These are phyloP conservation scores for Oenanthe javanica DNA, from an alignment of 140 eudicot species.

Conservation along the genomic window DNA sequence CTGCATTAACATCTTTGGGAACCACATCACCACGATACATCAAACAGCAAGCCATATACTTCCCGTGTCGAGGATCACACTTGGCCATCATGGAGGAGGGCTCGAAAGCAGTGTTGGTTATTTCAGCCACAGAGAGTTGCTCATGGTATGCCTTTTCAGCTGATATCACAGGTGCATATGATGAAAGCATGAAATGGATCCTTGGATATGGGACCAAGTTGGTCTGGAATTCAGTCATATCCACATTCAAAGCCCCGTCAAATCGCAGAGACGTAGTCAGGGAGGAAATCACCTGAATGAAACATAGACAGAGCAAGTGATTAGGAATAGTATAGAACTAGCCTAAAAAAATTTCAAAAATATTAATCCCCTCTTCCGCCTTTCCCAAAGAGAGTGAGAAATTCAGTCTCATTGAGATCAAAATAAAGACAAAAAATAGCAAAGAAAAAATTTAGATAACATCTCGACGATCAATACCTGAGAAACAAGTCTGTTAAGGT, in stretches of 20 bases:
- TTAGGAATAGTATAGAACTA: not conserved
- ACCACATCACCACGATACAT: constrained; percentile 14
- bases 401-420: not conserved
- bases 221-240: constrained; percentile 14
- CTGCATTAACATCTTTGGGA: constrained; percentile 11
- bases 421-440: not conserved
- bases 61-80: constrained; percentile 12
- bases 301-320: not conserved
- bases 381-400: not conserved
- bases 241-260: constrained; percentile 13
- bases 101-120: constrained; percentile 11
- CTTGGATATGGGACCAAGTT: constrained; percentile 13
- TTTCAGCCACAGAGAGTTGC: constrained; percentile 12
- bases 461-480: not conserved
- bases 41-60: constrained; percentile 13
- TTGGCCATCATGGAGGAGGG: constrained; percentile 14
- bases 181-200: constrained; percentile 13
- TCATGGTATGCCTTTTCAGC: constrained; percentile 13
- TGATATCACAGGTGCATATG: constrained; percentile 9
- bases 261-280: constrained; percentile 9
- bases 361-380: not conserved
- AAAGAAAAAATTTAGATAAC: not conserved
- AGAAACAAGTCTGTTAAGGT: constrained; percentile 13
- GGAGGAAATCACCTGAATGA: constrained; percentile 10
- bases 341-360: not conserved